Evolutionary conservation across 495 filamentous ascomycete genomes (phyloP), one percentile per base, ranked within the genome.

Genomic region (Penicillium pulvis): DNA sequence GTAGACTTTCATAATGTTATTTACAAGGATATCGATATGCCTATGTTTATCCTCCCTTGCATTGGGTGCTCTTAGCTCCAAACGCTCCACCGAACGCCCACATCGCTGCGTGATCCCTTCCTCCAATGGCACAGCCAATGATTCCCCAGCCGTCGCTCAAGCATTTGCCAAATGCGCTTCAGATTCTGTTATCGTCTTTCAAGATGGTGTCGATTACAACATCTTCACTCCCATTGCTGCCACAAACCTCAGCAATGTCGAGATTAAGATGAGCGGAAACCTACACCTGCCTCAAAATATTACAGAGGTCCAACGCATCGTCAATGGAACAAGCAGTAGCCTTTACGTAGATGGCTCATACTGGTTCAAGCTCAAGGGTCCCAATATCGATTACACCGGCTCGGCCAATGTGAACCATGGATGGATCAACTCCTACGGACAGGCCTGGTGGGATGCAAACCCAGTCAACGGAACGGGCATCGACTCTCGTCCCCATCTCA

Each of bases 351-450:
- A 62, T 28, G 63, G 63, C n/a, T 20, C 50, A 19, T 58, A 62
- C 39, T 79, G 74, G 75, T 73, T 77, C 51, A 54, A 64, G 0
- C 62, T 77, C 28, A 47, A 60, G 4, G 75, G 75, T 6, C 69
- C 73, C 11, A 48, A 52, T 6, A 68, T 79, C 23, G 65, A 74
- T 48, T 76, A 67, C 48, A 61, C 55, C 31, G 74, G 74, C 10
- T 69, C 70, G 2, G 51, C 55, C 9, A 62, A 73, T 47, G 58
- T 69, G 24, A 67, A 70, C 30, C 60, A 69, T 52, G 75, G 76
- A 11, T 79, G 75, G 75, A 77, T 79, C 57, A 63, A 78, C 51
- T 76, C 75, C 12, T 77, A 78, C 48, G 76, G 76, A 20, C 75
- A 79, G 52, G 63, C 61, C 2, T 79, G 76, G 76, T 79, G 75